phyloP scores from a whole-genome alignment of 805 yeast species.

The Maudiozyma serrabonitensis region DNA sequence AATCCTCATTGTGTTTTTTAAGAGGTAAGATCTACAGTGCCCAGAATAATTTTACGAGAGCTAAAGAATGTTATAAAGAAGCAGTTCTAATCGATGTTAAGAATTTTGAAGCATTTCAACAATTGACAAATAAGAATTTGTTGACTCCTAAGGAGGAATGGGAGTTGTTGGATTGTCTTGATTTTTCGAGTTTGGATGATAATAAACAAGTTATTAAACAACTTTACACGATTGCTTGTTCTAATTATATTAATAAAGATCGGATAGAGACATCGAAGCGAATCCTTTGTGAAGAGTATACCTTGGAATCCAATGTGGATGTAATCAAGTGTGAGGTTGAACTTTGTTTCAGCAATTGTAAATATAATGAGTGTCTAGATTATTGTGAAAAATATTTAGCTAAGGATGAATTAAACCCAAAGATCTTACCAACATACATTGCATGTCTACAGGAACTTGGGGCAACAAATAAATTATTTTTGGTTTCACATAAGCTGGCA shows the following conservation, averaged over 20 bases:
- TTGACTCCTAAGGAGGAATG: slow-evolving; percentile 81
- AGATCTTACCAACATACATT: slow-evolving; percentile 66
- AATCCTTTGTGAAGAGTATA: slow-evolving; percentile 60
- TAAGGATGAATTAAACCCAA: slow-evolving; percentile 61
- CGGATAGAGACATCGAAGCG: slow-evolving; percentile 56
- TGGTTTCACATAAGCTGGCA: slow-evolving; percentile 75
- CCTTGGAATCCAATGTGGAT: slow-evolving; percentile 60
- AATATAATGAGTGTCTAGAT: slow-evolving; percentile 63
- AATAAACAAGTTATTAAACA: slow-evolving; percentile 72
- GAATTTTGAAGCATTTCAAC: slow-evolving; percentile 87
- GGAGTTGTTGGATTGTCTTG: slow-evolving; percentile 60
- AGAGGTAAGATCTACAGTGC: slow-evolving; percentile 77
- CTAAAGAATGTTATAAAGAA: slow-evolving; percentile 78
- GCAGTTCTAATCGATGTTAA: slow-evolving; percentile 82
- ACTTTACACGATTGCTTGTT: slow-evolving; percentile 64
- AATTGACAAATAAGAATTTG: slow-evolving; percentile 59
- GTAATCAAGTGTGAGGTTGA: slow-evolving; percentile 62
- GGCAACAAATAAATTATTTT: slow-evolving; percentile 68
- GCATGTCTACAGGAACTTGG: slow-evolving; percentile 80
- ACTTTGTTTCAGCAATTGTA: slow-evolving; percentile 61
- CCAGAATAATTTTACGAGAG: slow-evolving; percentile 75
- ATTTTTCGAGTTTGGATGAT: slow-evolving; percentile 52
- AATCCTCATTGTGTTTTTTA: slow-evolving; percentile 76
- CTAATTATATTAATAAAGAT: slow-evolving; percentile 56
- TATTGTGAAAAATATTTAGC: slow-evolving; percentile 53